Base-by-base conservation (phyloP, 2,329 filamentous ascomycete species). In the Cercospora zeina region DNA sequence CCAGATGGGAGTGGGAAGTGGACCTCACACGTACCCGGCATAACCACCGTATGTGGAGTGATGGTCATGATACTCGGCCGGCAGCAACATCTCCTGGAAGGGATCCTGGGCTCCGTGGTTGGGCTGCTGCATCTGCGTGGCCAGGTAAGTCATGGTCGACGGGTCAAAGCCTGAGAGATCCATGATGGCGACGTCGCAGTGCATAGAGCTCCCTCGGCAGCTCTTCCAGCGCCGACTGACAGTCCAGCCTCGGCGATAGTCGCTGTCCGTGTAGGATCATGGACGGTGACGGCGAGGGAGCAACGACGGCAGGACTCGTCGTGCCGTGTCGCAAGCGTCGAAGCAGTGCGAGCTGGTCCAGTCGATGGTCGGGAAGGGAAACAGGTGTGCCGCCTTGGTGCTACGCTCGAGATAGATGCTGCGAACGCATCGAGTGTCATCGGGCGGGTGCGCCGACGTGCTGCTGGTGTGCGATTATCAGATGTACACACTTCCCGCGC, bases 1-100 rank as follows among this genome's bases (percentile, higher is more conserved):
- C 30, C 27, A 34, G 30, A 34, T 16, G 11, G 33, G 39, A 19
- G 3, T 45, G n/a, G 13, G n/a, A 16, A 37, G 34, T 24, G n/a
- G 14, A 39, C 39, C 55, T 5, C 10, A 42, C 7, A 58, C 53
- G 36, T 80, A 87, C 85, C 84, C 84, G 65, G 82, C 82, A 67
- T 87, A 84, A 54, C 82, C 80, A 68, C 85, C 83, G 71, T 84
- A 87, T 65, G 82, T 83, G 47, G 84, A 84, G 67, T 81, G 82
- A 68, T 85, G 83, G 66, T 86, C 83, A 53, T 81, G 80, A 58
- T 82, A 74, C 63, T 87, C 84, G 68, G 85, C 77, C 33, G 80
- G 78, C 47, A 82, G 75, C n/a, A 80, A 75, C 72, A 82, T 78
- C 24, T 80, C 76, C 71, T 71, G 65, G 57, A 72, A 74, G 42